Evolutionary conservation across 78 protist genomes (phyloP).

Genomic region (Trichosphaerium sp.): DNA sequence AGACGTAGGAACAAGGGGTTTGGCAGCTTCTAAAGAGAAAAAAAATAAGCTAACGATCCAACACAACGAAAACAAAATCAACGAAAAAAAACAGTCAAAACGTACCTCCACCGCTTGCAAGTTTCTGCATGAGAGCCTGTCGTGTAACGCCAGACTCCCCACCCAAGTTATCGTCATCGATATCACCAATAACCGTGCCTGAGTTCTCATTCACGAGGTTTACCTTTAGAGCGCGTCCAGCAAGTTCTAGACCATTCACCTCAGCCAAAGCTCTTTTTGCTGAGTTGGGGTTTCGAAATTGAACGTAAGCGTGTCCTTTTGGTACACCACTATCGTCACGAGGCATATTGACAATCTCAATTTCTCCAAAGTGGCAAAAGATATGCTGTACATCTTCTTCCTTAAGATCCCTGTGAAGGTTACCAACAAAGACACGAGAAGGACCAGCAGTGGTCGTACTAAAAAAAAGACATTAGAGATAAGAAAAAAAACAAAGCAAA

Average conservation of each 20-base stretch:
- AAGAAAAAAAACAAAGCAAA: no score
- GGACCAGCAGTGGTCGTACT: neutral
- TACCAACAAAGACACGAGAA: constrained; percentile 7
- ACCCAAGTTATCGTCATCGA: constrained; percentile 4
- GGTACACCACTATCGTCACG: neutral
- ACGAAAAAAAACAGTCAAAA: neutral
- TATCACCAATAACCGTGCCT: neutral
- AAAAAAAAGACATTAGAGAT: no score
- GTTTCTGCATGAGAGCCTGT: neutral
- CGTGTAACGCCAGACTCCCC: no score
- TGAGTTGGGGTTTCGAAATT: constrained; percentile 17
- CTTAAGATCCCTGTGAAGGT: neutral
- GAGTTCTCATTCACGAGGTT: constrained; percentile 13
- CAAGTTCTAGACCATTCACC: constrained; percentile 7
- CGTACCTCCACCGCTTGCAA: constrained; percentile 4
- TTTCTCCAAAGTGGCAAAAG: constrained; percentile 15
- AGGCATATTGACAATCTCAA: constrained; percentile 8
- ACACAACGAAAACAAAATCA: neutral
- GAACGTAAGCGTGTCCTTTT: neutral
- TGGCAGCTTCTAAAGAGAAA: neutral
- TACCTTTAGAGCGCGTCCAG: constrained; percentile 14
- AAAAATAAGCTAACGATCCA: neutral
- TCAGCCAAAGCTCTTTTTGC: constrained; percentile 23
- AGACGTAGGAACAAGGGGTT: neutral
- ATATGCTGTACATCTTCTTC: constrained; percentile 26